Base-by-base conservation (phyloP, 306 rosid species). In the Glycine soja region DNA sequence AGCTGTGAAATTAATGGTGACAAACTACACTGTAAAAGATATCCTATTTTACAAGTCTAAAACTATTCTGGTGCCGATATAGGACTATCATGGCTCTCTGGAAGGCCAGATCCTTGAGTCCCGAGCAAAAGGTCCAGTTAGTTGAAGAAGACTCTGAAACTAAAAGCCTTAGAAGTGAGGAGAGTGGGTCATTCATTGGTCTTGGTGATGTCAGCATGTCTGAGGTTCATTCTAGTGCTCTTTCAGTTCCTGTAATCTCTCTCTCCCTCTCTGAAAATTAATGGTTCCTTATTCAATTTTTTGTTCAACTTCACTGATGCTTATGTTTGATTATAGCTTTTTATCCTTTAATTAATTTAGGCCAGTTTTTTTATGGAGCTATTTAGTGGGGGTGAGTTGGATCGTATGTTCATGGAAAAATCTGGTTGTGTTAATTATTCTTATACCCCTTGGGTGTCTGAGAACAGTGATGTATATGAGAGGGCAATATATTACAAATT, bases 21-120 rank as follows among this genome's bases (percentile, higher is more conserved):
- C 73, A 24, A 14, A 13, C 68, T 69, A 30, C 34, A 34, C 59
- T 43, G 45, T 65, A 52, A 59, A 66, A 61, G 40, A 59, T 75
- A 53, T 59, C 76, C 34, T 52, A 7, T 57, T 54, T 84, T 32
- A 18, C 40, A 43, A 80, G 11, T 52, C 74, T 74, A 64, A 82
- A 84, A 51, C 54, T 79, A 68, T 78, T 51, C 51, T 65, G 79
- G 43, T 82, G 77, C 66, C 82, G 77, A 77, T 68, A 62, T 76
- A 93, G 99, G 90, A 96, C 98, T 68, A 96, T 96, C 80, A 90
- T 93, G 98, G 98, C 93, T 58, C 92, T 96, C 4, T 96, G 99
- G 99, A 96, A 92, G 87, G 91, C 99, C 51, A 93, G 89, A 85
- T 88, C 97, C 40, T 81, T 91, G 89, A 93, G 90, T 86, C 94